These are phyloP conservation scores for Hemisphaericaspora lyxosophila DNA, from an alignment of 1,139 yeast species.

Conservation along the genomic window DNA sequence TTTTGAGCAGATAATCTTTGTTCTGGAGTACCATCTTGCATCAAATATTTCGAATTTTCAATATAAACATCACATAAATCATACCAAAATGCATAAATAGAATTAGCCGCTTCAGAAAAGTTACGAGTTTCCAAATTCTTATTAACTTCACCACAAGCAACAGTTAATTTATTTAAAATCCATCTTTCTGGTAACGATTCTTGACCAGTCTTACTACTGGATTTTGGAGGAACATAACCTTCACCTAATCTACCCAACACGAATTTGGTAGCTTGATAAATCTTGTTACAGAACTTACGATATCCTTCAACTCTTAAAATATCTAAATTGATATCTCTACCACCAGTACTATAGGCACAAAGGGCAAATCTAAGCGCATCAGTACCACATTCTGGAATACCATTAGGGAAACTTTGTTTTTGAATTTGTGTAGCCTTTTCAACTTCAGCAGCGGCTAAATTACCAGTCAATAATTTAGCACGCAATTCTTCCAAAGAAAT, in stretches of 20 bases:
- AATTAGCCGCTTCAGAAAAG: constrained; percentile 83
- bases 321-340: constrained; percentile 95
- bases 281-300: constrained; percentile 99
- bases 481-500: constrained; percentile 78
- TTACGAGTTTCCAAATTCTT: constrained; percentile 78
- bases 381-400: constrained; percentile 99
- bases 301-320: constrained; percentile 97
- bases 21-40: constrained; percentile 82
- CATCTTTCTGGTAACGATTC: constrained; percentile 95
- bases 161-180: constrained; percentile 85
- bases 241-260: constrained; percentile 91
- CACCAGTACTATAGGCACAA: constrained; percentile 98
- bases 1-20: constrained; percentile 90
- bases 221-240: constrained; percentile 78
- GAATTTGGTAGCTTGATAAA: constrained; percentile 97
- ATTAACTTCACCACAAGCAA: constrained; percentile 64
- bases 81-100: constrained; percentile 92
- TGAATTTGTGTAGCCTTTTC: constrained; percentile 89
- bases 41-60: constrained; percentile 92
- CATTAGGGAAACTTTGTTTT: constrained; percentile 86
- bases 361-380: constrained; percentile 97
- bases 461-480: constrained; percentile 74
- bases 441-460: constrained; percentile 86
- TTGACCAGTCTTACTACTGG: constrained; percentile 62
- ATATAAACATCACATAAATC: constrained; percentile 97